phyloP scores from a whole-genome alignment of 169 alveolate genomes.

The Theileria orientalis region DNA sequence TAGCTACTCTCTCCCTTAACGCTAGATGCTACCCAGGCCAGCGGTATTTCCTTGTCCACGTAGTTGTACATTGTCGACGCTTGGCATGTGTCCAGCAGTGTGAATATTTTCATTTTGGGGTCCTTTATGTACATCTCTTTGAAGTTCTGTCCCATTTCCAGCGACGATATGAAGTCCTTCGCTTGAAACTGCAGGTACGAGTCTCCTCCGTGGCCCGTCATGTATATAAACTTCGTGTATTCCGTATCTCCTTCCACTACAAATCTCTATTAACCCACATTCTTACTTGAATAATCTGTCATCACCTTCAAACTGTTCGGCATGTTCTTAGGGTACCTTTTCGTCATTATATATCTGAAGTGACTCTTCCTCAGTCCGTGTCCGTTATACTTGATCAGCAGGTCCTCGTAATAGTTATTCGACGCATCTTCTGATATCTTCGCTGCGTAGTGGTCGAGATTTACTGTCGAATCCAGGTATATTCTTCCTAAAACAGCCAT shows the following conservation, averaged over 20 bases:
- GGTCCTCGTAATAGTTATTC: constrained; percentile 26
- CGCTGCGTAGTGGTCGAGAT: constrained; percentile 21
- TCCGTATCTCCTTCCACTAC: constrained; percentile 19
- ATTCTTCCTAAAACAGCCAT: constrained; percentile 44
- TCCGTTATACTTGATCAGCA: constrained; percentile 29
- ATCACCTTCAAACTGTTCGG: constrained; percentile 41
- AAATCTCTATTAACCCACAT: neutral
- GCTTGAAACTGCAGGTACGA: constrained; percentile 75
- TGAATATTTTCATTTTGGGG: constrained; percentile 59
- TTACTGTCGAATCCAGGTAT: constrained; percentile 32
- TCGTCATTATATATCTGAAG: constrained; percentile 48
- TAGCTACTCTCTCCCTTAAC: constrained; percentile 65
- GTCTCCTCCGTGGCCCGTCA: constrained; percentile 81
- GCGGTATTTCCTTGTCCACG: constrained; percentile 27
- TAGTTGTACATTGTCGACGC: constrained; percentile 72
- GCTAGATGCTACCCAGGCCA: constrained; percentile 74
- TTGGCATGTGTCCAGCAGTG: constrained; percentile 73
- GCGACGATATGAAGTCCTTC: constrained; percentile 67
- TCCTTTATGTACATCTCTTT: constrained; percentile 70
- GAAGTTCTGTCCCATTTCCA: constrained; percentile 62
- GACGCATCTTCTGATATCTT: constrained; percentile 27
- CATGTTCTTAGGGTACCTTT: constrained; percentile 52
- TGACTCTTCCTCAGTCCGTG: constrained; percentile 8
- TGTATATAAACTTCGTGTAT: constrained; percentile 57
- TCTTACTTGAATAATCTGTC: constrained; percentile 7